Percentiles rank a stretch among this genome's conserved stretches.
phyloP scores from a whole-genome alignment of 2,329 filamentous ascomycete species.

The Podosphaera aphanis region DNA sequence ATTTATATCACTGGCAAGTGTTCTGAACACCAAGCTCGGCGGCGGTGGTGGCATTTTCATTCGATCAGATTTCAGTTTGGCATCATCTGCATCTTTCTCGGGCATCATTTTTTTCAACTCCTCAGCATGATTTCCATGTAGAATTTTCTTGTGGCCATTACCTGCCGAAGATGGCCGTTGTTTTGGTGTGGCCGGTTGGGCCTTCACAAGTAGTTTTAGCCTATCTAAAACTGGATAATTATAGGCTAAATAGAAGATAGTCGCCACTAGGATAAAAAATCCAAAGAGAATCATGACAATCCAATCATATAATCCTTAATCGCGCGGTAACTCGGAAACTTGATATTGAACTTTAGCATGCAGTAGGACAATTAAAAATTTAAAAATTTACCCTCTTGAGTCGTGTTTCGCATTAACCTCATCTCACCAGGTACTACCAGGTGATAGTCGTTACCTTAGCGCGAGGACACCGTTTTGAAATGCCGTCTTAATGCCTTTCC shows the following conservation, averaged over 20 bases:
- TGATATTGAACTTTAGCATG: neutral
- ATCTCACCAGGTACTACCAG: neutral
- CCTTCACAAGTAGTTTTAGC: neutral
- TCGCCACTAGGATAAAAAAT: conserved; percentile 37
- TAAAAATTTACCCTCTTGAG: neutral
- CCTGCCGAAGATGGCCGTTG: neutral
- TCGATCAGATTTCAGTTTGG: conserved; percentile 13
- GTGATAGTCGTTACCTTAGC: too few species aligned
- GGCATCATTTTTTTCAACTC: neutral
- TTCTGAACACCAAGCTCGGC: too few species aligned
- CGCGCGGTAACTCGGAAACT: conserved; percentile 3
- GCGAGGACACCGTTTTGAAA: too few species aligned
- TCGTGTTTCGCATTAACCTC: conserved; percentile 1
- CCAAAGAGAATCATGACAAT: conserved; percentile 30
- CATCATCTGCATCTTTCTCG: neutral
- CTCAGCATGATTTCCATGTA: neutral
- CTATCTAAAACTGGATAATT: conserved; percentile 10
- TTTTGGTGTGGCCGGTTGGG: conserved; percentile 1
- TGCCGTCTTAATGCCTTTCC: too few species aligned
- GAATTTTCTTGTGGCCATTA: neutral
- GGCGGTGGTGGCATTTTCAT: conserved; percentile 19
- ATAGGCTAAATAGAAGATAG: conserved; percentile 32
- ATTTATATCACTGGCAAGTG: too few species aligned
- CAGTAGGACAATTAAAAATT: neutral
- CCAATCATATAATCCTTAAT: neutral